Conservation (phyloP, 2,329 filamentous ascomycete species). For the Ophiocordyceps unilateralis region DNA sequence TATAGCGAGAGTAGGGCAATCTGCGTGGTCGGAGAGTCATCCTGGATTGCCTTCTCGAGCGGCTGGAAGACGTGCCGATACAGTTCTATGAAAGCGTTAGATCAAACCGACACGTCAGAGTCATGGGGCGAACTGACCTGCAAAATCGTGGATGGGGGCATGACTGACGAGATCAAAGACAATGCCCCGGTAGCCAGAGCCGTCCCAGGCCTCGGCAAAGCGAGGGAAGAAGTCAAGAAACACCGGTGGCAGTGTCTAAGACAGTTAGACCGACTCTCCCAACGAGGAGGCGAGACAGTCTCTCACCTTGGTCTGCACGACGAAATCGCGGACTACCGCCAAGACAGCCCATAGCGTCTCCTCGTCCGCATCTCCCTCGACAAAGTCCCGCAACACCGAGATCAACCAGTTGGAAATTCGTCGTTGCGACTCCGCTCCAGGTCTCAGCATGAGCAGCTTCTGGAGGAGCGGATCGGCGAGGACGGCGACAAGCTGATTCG, state of each 20-base stretch:
- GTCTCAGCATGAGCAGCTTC: conserved; percentile 53
- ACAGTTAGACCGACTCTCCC: neutral
- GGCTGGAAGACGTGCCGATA: conserved; percentile 28
- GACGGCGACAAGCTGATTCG: conserved; percentile 65
- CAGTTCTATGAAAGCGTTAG: conserved; percentile 23
- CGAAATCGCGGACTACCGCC: conserved; percentile 37
- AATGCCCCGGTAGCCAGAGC: conserved; percentile 30
- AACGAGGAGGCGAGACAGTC: neutral
- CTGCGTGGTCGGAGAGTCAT: conserved; percentile 34
- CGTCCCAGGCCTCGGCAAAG: conserved; percentile 47
- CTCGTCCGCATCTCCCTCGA: conserved; percentile 31
- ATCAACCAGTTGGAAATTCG: conserved; percentile 43
- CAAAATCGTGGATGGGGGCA: conserved; percentile 35
- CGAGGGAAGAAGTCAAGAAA: conserved; percentile 30
- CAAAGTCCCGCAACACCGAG: conserved; percentile 36
- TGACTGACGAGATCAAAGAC: conserved; percentile 43
- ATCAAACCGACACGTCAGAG: neutral
- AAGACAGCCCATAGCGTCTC: conserved; percentile 35
- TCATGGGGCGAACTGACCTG: conserved; percentile 23
- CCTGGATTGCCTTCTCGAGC: conserved; percentile 33
- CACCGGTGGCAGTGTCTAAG: conserved; percentile 27
- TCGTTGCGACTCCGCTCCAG: conserved; percentile 30
- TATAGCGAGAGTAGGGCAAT: conserved; percentile 49
- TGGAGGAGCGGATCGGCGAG: conserved; percentile 62
- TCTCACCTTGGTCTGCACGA: conserved; percentile 35